These are phyloP conservation scores for Exophiala lecanii-corni DNA, from an alignment of 2,329 filamentous ascomycete genomes.

Conservation along the genomic window DNA sequence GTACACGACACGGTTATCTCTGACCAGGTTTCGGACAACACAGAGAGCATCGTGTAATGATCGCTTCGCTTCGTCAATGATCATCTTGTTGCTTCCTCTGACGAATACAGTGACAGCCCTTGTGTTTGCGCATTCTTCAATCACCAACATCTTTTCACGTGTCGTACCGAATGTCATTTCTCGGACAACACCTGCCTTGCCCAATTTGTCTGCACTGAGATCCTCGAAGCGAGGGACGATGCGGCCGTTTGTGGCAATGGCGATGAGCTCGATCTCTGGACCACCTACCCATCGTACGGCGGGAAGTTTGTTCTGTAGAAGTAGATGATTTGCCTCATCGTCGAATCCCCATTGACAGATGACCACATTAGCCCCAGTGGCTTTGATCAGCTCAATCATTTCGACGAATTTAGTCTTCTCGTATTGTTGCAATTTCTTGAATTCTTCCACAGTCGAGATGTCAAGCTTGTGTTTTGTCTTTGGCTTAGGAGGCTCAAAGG, in stretches of 20 bases:
- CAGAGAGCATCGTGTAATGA: conserved; percentile 96
- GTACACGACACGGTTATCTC: conserved; percentile 95
- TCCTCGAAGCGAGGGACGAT: conserved; percentile 98
- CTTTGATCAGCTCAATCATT: conserved; percentile 99
- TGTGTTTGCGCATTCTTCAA: conserved; percentile 98
- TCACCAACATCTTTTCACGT: conserved; percentile 98
- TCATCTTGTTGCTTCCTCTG: conserved; percentile 99
- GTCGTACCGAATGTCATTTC: conserved; percentile 98
- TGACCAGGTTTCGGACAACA: conserved; percentile 92
- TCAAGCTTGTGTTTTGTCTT: conserved; percentile 99
- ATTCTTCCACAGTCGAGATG: conserved; percentile 94
- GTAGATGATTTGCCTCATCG: conserved; percentile 94
- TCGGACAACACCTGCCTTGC: conserved; percentile 79
- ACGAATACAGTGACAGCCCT: conserved; percentile 95
- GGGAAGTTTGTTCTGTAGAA: conserved; percentile 92
- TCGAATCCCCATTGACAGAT: conserved; percentile 99
- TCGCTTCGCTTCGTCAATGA: conserved; percentile 97
- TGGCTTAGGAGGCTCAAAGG: conserved; percentile 97
- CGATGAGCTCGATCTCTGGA: conserved; percentile 96
- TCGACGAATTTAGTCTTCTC: conserved; percentile 94
- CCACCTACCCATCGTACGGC: conserved; percentile 97
- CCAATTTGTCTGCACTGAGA: conserved; percentile 83
- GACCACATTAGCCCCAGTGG: conserved; percentile 90
- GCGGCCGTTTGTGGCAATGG: conserved; percentile 94
- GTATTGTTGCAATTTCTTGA: conserved; percentile 95